A percentile compares a stretch with the other conserved stretches of the same genome.
phyloP scores from a whole-genome alignment of 768 basidiomycete species.

The Lactarius akahatsu region DNA sequence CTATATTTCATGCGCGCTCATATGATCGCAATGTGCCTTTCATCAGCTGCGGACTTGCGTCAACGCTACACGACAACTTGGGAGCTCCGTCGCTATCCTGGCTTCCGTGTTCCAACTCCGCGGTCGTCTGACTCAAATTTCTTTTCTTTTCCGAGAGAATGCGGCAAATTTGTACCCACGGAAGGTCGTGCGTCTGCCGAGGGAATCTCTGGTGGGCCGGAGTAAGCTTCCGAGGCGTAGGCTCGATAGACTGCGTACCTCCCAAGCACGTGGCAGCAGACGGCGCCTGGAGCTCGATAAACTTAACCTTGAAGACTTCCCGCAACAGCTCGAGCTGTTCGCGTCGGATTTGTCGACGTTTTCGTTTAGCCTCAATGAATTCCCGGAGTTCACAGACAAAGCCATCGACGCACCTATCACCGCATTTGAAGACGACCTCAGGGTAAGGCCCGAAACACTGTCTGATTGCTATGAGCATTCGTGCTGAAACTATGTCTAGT shows the following conservation, averaged over 20 bases:
- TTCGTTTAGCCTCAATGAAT: conserved; percentile 68
- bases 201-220: conserved; percentile 41
- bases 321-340: conserved; percentile 59
- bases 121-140: conserved; percentile 62
- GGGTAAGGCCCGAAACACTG: conserved; percentile 40
- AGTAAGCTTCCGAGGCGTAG: conserved; percentile 37
- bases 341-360: conserved; percentile 67
- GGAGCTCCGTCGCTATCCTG: conserved; percentile 73
- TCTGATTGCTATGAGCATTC: conserved; percentile 8
- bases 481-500: conserved; percentile 39
- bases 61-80: conserved; percentile 74
- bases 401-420: conserved; percentile 64
- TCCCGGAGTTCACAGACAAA: conserved; percentile 76
- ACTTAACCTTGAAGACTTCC: conserved; percentile 66
- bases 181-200: conserved; percentile 51
- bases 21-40: conserved; percentile 2
- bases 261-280: conserved; percentile 45
- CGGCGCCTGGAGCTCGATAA: conserved; percentile 55
- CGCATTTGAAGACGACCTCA: conserved; percentile 68
- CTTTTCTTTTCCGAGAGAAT: conserved; percentile 72
- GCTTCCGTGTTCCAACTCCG: conserved; percentile 73
- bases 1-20: conserved; percentile 18
- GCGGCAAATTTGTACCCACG: conserved; percentile 72
- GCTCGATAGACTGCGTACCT: conserved; percentile 35
- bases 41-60: conserved; percentile 69